Base-by-base conservation (phyloP, 345 rosid genomes). In the Eucalyptus microcorys region DNA sequence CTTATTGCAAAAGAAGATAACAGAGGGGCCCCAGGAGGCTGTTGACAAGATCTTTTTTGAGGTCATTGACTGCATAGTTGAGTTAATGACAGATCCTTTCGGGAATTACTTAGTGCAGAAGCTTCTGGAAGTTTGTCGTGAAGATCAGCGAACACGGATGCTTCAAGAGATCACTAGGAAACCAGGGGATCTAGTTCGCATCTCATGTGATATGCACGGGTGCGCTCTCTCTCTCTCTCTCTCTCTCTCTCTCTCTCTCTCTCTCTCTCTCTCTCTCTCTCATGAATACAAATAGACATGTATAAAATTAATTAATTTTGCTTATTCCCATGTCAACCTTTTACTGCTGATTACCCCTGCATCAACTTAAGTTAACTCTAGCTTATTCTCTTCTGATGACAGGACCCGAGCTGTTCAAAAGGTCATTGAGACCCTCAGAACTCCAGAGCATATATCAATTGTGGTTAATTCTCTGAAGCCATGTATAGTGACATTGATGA, bases 191-290 rank as follows among this genome's bases (percentile, higher is more conserved):
- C 96, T 96, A 90, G 91, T 96, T 88, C 92, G 91, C 85, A 94
- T 95, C 90, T 95, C 98, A 68, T 96, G 98, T 91, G 96, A 96
- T 90, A 93, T 94, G 95, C 98, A 95, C 37, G 99, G 98, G 99
- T 96, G 86, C 86, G 89, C 30, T 27, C 68, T 86, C 90, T 80
- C 86, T 8, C 91, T 61, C 68, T 64, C 87, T 47, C 80, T 37
- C n/a, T n/a, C n/a, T n/a, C n/a, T n/a, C n/a, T n/a, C n/a, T 12
- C 88, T 48, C 50, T 86, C 88, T 83, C 79, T 88, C 32, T 59
- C 27, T 37, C 80, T 88, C 89, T 80, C 86, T 45, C 49, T 88
- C 71, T 86, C 68, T 49, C 37, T 27, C 81, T 47, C 22, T 43
- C 30, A 55, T 27, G 8, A 49, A 43, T 84, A 45, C n/a, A 45